phyloP scores from a whole-genome alignment of 768 basidiomycete species.

The Hygrophorus russula region DNA sequence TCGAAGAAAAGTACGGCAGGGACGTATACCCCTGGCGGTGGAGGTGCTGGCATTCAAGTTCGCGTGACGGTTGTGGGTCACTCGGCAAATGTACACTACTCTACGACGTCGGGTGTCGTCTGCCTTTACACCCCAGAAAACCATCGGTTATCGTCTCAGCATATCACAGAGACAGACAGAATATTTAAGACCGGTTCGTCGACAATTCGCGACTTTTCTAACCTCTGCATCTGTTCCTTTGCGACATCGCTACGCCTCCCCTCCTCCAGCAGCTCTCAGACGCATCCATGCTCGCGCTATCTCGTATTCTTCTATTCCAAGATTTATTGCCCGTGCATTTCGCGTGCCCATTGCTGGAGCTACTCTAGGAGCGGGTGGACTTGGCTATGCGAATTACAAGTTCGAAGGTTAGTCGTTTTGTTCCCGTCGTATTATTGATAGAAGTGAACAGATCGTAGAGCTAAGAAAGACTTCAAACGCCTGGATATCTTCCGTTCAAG shows the following conservation, averaged over 20 bases:
- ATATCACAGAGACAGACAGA: slow-evolving; percentile 24
- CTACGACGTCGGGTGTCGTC: slow-evolving; percentile 27
- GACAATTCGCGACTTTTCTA: slow-evolving; percentile 47
- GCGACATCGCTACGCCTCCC: slow-evolving; percentile 35
- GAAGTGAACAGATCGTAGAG: slow-evolving; percentile 31
- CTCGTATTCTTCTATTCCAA: slow-evolving; percentile 84
- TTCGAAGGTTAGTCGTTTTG: slow-evolving; percentile 64
- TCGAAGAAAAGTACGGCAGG: slow-evolving; percentile 71
- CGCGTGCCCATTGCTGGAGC: slow-evolving; percentile 81
- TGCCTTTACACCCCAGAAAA: slow-evolving; percentile 26
- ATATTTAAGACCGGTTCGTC: slow-evolving; percentile 34
- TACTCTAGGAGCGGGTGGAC: slow-evolving; percentile 81
- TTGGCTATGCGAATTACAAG: slow-evolving; percentile 95
- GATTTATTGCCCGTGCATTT: slow-evolving; percentile 80
- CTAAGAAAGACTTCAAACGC: slow-evolving; percentile 55
- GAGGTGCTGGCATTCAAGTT: slow-evolving; percentile 23
- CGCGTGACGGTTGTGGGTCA: background rate
- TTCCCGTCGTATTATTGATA: background rate
- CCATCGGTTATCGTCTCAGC: slow-evolving; percentile 42
- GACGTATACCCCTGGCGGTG: slow-evolving; percentile 63
- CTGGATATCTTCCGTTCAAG: slow-evolving; percentile 57
- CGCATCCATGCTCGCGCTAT: slow-evolving; percentile 63
- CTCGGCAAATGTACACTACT: slow-evolving; percentile 28
- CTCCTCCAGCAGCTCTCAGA: slow-evolving; percentile 35
- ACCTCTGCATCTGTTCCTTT: slow-evolving; percentile 34